Percentiles rank a stretch among this genome's conserved stretches.
Conservation (phyloP, 139 green algal species). For the Auxenochlorella protothecoides region DNA sequence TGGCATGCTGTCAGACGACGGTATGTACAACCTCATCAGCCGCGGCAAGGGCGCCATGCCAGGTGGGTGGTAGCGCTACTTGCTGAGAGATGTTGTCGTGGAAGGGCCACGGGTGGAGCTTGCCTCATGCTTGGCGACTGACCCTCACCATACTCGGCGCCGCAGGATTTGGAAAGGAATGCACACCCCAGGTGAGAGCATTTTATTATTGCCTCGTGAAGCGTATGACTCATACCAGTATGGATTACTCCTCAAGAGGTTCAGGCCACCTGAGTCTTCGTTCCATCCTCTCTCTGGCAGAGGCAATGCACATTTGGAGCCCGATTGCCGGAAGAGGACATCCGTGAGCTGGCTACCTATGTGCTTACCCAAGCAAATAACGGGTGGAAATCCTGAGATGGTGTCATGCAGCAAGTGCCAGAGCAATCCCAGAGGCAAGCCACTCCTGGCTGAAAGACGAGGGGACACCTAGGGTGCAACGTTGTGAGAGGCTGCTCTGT, state of each 20-base stretch:
- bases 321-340: constrained; percentile 53
- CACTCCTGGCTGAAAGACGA: too few species aligned
- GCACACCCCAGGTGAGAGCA: constrained; percentile 44
- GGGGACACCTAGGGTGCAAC: too few species aligned
- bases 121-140: neutral
- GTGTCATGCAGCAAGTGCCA: too few species aligned
- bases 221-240: too few species aligned
- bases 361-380: constrained; percentile 41
- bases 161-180: constrained; percentile 50
- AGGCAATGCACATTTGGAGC: constrained; percentile 58
- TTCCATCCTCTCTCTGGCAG: neutral
- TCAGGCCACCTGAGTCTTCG: neutral
- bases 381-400: constrained; percentile 22
- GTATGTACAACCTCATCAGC: constrained; percentile 60
- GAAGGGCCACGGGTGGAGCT: neutral
- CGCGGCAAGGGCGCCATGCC: constrained; percentile 61
- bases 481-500: too few species aligned
- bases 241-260: too few species aligned
- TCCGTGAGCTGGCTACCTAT: constrained; percentile 43
- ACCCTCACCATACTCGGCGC: too few species aligned
- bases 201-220: neutral
- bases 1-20: constrained; percentile 19
- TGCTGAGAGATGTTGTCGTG: neutral
- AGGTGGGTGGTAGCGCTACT: constrained; percentile 17
- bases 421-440: too few species aligned